Conservation (phyloP, 2,329 filamentous ascomycete species). For the Plenodomus tracheiphilus region DNA sequence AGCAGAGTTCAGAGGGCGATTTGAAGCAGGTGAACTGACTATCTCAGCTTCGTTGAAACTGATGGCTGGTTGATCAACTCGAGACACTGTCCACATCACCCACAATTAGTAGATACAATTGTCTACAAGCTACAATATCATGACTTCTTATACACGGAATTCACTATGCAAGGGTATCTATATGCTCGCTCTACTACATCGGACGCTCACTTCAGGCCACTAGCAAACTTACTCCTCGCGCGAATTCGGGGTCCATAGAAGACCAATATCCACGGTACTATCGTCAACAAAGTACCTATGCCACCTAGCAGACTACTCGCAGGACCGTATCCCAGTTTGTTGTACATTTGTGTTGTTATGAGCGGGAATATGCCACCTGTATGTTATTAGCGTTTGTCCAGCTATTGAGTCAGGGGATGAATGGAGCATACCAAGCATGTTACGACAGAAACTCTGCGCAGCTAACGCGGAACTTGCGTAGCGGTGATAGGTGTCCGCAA, state of each 20-base stretch:
- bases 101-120: too few species aligned
- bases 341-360: conserved; percentile 74
- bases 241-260: conserved; percentile 79
- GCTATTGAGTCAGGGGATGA: neutral
- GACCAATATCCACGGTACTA: conserved; percentile 86
- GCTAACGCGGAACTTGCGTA: conserved; percentile 86
- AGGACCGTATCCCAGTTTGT: conserved; percentile 67
- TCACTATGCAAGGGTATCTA: neutral
- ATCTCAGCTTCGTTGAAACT: too few species aligned
- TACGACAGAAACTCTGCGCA: conserved; percentile 83
- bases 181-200: neutral
- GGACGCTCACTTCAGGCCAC: conserved; percentile 16
- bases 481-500: conserved; percentile 83
- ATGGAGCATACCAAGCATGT: conserved; percentile 63
- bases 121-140: too few species aligned
- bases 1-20: too few species aligned
- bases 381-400: neutral
- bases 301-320: conserved; percentile 78
- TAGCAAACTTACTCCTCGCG: conserved; percentile 74
- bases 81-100: too few species aligned
- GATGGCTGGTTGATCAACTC: too few species aligned
- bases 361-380: conserved; percentile 74
- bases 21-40: too few species aligned
- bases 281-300: conserved; percentile 66
- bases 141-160: neutral